phyloP scores from a whole-genome alignment of 2,329 filamentous ascomycete genomes.

The Dothideomycetes sp. region DNA sequence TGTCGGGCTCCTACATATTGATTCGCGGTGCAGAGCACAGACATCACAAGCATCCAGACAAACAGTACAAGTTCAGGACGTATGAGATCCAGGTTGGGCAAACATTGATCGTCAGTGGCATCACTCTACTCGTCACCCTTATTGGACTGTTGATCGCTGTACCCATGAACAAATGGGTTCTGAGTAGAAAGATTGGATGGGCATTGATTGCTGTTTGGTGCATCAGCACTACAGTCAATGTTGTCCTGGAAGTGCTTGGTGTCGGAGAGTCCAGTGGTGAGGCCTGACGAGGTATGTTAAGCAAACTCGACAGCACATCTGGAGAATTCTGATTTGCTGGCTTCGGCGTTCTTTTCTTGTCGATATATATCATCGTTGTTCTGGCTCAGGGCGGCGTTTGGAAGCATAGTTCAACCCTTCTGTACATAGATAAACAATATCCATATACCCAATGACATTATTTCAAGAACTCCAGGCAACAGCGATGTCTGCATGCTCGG shows the following conservation, averaged over 20 bases:
- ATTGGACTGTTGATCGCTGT: conserved; percentile 69
- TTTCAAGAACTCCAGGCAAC: no score
- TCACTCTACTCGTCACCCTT: conserved; percentile 75
- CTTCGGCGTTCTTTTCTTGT: neutral
- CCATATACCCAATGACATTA: neutral
- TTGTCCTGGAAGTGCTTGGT: conserved; percentile 61
- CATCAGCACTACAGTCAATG: conserved; percentile 70
- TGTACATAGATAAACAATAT: conserved; percentile 10
- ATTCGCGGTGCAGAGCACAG: conserved; percentile 57
- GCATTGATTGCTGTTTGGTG: conserved; percentile 72
- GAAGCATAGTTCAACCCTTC: neutral
- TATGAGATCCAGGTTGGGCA: conserved; percentile 79
- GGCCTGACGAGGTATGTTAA: neutral
- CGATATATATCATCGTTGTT: neutral
- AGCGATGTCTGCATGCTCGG: no score
- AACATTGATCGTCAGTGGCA: conserved; percentile 74
- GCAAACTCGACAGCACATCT: neutral
- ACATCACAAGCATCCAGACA: conserved; percentile 58
- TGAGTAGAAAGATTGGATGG: conserved; percentile 75
- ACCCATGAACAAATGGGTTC: conserved; percentile 75
- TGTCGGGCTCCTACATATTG: conserved; percentile 83
- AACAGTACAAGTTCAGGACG: conserved; percentile 57
- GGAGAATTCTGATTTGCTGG: neutral
- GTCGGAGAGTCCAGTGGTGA: conserved; percentile 14
- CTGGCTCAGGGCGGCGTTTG: conserved; percentile 6